Percentiles rank a stretch among this genome's conserved stretches.
Conservation (phyloP, 2,329 filamentous ascomycete genomes). For the Curvularia spicifera region DNA sequence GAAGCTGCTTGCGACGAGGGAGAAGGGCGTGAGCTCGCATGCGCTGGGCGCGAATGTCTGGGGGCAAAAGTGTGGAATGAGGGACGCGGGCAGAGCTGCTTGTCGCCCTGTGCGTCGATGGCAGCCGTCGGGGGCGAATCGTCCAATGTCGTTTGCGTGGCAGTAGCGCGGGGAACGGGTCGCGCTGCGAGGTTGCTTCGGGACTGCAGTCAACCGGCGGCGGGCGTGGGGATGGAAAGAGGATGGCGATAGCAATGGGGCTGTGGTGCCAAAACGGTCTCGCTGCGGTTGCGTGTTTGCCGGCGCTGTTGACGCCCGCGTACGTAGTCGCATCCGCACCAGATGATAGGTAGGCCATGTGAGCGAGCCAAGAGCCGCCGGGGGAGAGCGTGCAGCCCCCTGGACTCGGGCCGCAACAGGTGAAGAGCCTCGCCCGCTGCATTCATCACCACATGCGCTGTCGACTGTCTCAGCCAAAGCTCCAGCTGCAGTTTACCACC, state of each 20-base stretch:
- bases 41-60: conserved; percentile 18
- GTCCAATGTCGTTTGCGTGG: conserved; percentile 20
- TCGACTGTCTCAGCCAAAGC: background rate
- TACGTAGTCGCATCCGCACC: background rate
- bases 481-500: background rate
- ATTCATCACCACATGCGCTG: background rate
- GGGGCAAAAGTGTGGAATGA: conserved; percentile 10
- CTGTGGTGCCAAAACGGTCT: background rate
- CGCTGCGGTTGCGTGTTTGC: background rate
- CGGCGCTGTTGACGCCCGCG: conserved; percentile 1
- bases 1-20: conserved; percentile 15
- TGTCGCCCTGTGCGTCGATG: conserved; percentile 18
- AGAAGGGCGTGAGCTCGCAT: conserved; percentile 20
- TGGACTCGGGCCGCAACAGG: conserved; percentile 1
- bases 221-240: background rate
- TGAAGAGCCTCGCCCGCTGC: conserved; percentile 1
- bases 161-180: conserved; percentile 25
- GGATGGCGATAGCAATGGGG: conserved; percentile 3
- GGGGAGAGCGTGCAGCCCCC: background rate
- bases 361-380: background rate
- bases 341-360: conserved; percentile 3
- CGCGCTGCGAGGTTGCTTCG: conserved; percentile 13
- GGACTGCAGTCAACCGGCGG: background rate
- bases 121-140: conserved; percentile 25
- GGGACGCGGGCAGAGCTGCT: conserved; percentile 17